A percentile compares a stretch with the other conserved stretches of the same genome.
These are phyloP conservation scores for Suillus weaverae DNA, from an alignment of 768 basidiomycete genomes.

Conservation along the genomic window DNA sequence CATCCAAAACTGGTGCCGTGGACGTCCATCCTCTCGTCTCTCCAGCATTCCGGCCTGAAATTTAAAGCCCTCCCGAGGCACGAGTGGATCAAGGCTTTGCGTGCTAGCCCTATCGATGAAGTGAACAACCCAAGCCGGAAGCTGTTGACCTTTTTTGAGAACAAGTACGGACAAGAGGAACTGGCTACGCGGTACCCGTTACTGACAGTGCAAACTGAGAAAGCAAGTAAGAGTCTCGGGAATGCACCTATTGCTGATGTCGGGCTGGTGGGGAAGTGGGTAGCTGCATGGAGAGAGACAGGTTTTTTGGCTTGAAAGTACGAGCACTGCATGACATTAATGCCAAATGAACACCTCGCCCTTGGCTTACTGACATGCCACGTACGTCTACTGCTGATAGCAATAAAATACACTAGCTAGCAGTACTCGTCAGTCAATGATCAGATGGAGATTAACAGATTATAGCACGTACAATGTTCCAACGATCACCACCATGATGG, in stretches of 20 bases:
- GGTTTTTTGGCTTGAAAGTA: constrained; percentile 33
- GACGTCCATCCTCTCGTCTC: constrained; percentile 40
- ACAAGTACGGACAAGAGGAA: constrained; percentile 22
- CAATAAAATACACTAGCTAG: neutral
- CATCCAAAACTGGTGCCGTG: constrained; percentile 28
- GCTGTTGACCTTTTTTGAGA: constrained; percentile 25
- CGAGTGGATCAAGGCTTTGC: constrained; percentile 26
- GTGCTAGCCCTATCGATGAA: constrained; percentile 23
- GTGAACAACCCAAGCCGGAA: constrained; percentile 26
- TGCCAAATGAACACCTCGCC: neutral
- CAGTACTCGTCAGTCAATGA: neutral
- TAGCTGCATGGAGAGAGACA: constrained; percentile 39
- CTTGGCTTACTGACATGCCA: neutral
- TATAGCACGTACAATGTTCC: no score
- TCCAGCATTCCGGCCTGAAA: constrained; percentile 37
- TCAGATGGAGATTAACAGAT: neutral
- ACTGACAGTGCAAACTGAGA: constrained; percentile 11
- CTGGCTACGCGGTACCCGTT: constrained; percentile 13
- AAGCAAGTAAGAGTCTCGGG: constrained; percentile 19
- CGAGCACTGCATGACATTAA: no score
- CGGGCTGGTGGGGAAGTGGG: constrained; percentile 43
- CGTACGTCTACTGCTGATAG: neutral
- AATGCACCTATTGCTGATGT: constrained; percentile 16
- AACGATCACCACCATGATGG: no score
- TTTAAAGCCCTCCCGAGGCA: constrained; percentile 20